Evolutionary conservation across 2,329 filamentous ascomycete genomes (phyloP).

Genomic region (Grosmannia huntii): DNA sequence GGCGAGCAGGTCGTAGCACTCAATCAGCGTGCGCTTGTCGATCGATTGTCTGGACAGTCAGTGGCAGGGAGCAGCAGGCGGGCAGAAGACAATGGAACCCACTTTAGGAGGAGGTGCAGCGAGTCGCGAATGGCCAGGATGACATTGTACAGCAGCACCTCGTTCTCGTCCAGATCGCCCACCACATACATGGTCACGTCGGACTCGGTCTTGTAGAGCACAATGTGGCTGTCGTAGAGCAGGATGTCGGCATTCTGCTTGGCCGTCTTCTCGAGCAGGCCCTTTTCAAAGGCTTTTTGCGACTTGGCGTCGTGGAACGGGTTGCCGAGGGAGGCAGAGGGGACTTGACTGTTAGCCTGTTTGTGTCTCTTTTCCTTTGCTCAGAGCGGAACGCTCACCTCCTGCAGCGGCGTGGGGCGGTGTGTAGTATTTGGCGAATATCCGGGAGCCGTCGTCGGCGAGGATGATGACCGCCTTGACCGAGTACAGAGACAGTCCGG

Average conservation of each 20-base stretch:
- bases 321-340: slow-evolving; percentile 9
- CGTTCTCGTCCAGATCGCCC: slow-evolving; percentile 85
- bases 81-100: slow-evolving; percentile 28
- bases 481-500: slow-evolving; percentile 14
- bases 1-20: slow-evolving; percentile 95
- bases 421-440: slow-evolving; percentile 88
- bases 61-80: neutral
- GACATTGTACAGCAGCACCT: slow-evolving; percentile 91
- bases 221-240: slow-evolving; percentile 90
- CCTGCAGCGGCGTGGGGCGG: slow-evolving; percentile 36
- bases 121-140: slow-evolving; percentile 83
- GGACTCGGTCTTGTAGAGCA: slow-evolving; percentile 95
- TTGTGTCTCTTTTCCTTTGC: too few relatives aligned
- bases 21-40: slow-evolving; percentile 93
- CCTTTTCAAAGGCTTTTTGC: slow-evolving; percentile 95
- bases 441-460: slow-evolving; percentile 77
- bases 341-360: neutral
- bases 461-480: slow-evolving; percentile 37
- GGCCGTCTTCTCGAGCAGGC: slow-evolving; percentile 82
- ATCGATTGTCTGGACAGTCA: slow-evolving; percentile 51
- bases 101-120: slow-evolving; percentile 82
- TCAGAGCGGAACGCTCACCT: too few relatives aligned
- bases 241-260: slow-evolving; percentile 96
- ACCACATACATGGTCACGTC: slow-evolving; percentile 94
- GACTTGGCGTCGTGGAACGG: slow-evolving; percentile 84